A percentile compares a stretch with the other conserved stretches of the same genome.
Conservation (phyloP, 768 basidiomycete species). For the Podaxis rugospora region DNA sequence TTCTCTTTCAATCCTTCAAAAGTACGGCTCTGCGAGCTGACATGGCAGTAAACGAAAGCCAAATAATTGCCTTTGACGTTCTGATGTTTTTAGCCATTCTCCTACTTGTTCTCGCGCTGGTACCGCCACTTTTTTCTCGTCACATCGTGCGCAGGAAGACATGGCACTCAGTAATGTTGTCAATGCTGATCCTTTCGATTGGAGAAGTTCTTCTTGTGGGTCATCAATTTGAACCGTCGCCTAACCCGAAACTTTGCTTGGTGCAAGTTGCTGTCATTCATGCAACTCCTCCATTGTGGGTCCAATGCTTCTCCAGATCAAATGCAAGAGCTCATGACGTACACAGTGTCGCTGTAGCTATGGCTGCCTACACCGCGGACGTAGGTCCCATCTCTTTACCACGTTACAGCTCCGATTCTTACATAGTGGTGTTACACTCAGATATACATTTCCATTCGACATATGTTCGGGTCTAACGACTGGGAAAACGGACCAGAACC, state of each 20-base stretch:
- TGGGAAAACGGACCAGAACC: conserved; percentile 10
- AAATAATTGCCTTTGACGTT: conserved; percentile 5
- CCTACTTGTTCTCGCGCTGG: conserved; percentile 5
- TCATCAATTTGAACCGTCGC: background rate
- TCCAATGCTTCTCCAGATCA: background rate
- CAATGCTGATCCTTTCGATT: background rate
- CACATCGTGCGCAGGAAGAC: conserved; percentile 7
- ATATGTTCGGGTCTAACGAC: conserved; percentile 6
- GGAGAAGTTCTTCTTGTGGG: background rate
- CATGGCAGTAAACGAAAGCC: background rate
- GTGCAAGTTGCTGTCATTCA: background rate
- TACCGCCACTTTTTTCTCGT: conserved; percentile 5
- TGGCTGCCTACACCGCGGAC: conserved; percentile 1
- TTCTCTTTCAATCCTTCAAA: background rate
- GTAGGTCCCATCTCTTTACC: background rate
- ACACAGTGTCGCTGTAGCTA: background rate
- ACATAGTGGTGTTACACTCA: background rate
- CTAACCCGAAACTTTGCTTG: background rate
- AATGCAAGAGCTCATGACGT: background rate
- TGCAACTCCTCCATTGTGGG: conserved; percentile 2
- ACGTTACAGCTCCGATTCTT: background rate
- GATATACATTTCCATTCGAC: conserved; percentile 10
- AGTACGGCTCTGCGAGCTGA: conserved; percentile 4
- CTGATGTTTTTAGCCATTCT: conserved; percentile 6
- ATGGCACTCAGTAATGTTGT: conserved; percentile 6